A percentile compares a stretch with the other conserved stretches of the same genome.
Conservation (phyloP, 495 filamentous ascomycete species). For the Astrothelium subdiscretum region DNA sequence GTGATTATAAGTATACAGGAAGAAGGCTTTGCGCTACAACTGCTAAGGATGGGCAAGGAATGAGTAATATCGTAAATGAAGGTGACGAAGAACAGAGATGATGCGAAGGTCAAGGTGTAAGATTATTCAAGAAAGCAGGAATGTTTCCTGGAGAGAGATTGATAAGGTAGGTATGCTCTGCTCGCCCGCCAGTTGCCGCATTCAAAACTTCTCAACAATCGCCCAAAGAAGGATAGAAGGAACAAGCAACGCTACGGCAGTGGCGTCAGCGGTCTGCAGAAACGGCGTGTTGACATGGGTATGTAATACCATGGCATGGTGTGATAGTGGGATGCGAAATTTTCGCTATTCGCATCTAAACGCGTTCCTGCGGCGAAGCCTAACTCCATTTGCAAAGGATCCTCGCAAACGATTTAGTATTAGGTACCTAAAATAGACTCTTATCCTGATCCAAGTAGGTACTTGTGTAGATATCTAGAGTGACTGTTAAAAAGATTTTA, state of each 20-base stretch:
- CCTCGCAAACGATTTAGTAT: no score
- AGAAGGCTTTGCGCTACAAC: neutral
- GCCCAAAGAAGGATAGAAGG: neutral
- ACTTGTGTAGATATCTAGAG: no score
- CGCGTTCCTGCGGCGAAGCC: neutral
- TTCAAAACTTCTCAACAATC: neutral
- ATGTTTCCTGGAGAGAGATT: neutral
- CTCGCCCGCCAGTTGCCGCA: neutral
- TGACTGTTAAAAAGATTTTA: no score
- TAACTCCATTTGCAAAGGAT: no score
- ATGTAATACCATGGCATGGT: neutral
- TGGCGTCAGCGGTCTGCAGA: constrained; percentile 1
- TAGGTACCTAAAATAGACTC: no score
- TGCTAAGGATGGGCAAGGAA: neutral
- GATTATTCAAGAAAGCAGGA: neutral
- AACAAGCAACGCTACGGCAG: neutral
- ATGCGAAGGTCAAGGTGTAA: neutral
- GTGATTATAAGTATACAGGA: neutral
- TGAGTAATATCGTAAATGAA: neutral
- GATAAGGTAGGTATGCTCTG: neutral
- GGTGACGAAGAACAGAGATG: neutral
- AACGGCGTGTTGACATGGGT: neutral
- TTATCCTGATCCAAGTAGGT: no score
- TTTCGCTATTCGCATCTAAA: neutral
- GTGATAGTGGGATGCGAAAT: neutral